phyloP scores from a whole-genome alignment of 805 yeast genomes.

The Huiozyma sinensis region DNA sequence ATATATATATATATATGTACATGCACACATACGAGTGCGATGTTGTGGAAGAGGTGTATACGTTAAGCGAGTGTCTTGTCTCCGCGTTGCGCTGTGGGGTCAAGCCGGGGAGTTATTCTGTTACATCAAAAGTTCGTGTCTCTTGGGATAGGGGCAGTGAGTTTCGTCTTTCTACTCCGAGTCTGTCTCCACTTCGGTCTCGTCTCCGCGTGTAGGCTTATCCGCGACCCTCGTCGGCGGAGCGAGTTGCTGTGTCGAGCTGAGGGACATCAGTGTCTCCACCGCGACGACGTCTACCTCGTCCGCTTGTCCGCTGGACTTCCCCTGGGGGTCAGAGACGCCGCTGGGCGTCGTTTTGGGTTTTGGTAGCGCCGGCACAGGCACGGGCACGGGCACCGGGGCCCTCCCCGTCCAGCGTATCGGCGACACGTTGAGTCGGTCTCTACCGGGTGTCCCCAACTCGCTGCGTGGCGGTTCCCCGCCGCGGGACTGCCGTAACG shows the following conservation, averaged over 20 bases:
- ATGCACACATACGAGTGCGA: not conserved
- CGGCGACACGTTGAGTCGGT: conserved; percentile 1
- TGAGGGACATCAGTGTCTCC: conserved; percentile 32
- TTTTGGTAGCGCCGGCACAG: not conserved
- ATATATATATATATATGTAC: not conserved
- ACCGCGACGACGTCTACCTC: conserved; percentile 17
- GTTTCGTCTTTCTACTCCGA: not conserved
- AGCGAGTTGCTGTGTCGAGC: conserved; percentile 27
- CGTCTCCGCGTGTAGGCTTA: not conserved
- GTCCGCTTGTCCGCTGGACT: conserved; percentile 24
- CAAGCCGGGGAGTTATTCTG: no score
- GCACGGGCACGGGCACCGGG: no score
- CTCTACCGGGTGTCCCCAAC: not conserved
- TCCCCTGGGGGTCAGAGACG: not conserved
- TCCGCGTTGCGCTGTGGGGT: no score
- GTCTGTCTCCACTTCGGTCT: conserved; percentile 7
- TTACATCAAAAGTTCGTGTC: no score
- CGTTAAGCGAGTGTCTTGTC: no score
- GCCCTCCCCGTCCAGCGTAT: conserved; percentile 3
- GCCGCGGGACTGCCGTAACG: not conserved
- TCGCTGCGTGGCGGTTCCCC: conserved; percentile 7
- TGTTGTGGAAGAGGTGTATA: not conserved
- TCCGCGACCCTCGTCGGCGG: conserved; percentile 5
- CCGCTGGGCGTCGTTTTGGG: not conserved
- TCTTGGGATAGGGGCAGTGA: not conserved